These are phyloP conservation scores for Trichoderma erinaceum DNA, from an alignment of 495 filamentous ascomycete species.

Conservation along the genomic window DNA sequence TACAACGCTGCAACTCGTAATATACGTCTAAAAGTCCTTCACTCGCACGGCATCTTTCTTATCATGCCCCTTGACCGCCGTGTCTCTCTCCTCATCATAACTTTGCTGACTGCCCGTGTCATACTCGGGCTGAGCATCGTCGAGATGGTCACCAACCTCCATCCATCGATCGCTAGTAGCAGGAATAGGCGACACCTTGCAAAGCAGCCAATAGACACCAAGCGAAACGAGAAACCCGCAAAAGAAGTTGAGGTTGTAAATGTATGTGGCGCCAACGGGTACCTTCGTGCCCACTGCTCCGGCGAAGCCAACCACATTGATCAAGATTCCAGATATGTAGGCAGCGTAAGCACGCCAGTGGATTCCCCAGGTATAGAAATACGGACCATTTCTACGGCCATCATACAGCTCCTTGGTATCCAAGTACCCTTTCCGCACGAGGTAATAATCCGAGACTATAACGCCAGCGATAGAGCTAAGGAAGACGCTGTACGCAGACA, in stretches of 20 bases:
- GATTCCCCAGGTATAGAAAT: conserved; percentile 68
- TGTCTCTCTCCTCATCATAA: conserved; percentile 24
- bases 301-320: conserved; percentile 90
- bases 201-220: conserved; percentile 62
- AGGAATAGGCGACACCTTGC: conserved; percentile 63
- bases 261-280: conserved; percentile 74
- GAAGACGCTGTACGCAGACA: conserved; percentile 93
- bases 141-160: conserved; percentile 64
- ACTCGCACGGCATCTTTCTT: background rate
- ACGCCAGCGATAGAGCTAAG: conserved; percentile 88
- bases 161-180: conserved; percentile 71
- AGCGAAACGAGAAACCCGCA: conserved; percentile 68
- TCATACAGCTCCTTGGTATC: conserved; percentile 76
- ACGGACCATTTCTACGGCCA: conserved; percentile 57
- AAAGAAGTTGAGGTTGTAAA: conserved; percentile 91
- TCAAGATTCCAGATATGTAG: conserved; percentile 78
- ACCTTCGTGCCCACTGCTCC: conserved; percentile 64
- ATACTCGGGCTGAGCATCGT: conserved; percentile 47
- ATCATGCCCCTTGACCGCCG: background rate
- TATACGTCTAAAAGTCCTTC: background rate
- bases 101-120: conserved; percentile 25
- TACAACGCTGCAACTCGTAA: background rate
- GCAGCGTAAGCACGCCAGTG: conserved; percentile 79
- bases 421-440: conserved; percentile 78
- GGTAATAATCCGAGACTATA: conserved; percentile 85